Evolutionary conservation across 2,329 filamentous ascomycete genomes (phyloP), one percentile per base, ranked within the genome.

Genomic region (Pseudocercospora macadamiae): DNA sequence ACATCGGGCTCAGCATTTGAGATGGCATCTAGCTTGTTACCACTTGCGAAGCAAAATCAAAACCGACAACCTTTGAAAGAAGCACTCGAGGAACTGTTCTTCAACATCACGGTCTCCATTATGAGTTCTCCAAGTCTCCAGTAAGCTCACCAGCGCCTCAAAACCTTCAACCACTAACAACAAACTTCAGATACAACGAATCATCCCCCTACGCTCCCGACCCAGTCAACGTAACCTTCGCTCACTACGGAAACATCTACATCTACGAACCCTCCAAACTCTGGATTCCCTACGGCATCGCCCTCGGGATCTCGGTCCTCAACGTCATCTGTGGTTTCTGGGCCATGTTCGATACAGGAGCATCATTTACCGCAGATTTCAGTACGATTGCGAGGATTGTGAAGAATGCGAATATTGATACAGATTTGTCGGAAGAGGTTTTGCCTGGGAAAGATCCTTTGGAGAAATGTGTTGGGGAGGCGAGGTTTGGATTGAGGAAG

Each of bases 301-400:
- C 62, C 2, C 59, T 64, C 28, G 56, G 44, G 0, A 42, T 60
- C 2, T 52, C 57, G 1, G 8, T 61, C 1, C 18, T 67, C 1
- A 60, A 62, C 16, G 49, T 62, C 5, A 14, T 57, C 2, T 42
- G 54, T n/a, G 65, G 63, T 4, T 48, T 64, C 30, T n/a, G 36
- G 14, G 39, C 51, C 0, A 59, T 64, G 6, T 51, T 53, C 5
- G 32, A 14, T 8, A 63, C 39, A 7, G 53, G 62, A 19, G 59
- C 60, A 1, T 62, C 62, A 1, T 67, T 63, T 55, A 65, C 59
- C 2, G 61, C n/a, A n/a, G n/a, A n/a, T n/a, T n/a, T n/a, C n/a
- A n/a, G n/a, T n/a, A n/a, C n/a, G n/a, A n/a, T n/a, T n/a, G n/a
- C n/a, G n/a, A n/a, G n/a, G n/a, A n/a, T n/a, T n/a, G n/a, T n/a